phyloP scores from a whole-genome alignment of 305 asterid genomes.

The Fraxinus baroniana region DNA sequence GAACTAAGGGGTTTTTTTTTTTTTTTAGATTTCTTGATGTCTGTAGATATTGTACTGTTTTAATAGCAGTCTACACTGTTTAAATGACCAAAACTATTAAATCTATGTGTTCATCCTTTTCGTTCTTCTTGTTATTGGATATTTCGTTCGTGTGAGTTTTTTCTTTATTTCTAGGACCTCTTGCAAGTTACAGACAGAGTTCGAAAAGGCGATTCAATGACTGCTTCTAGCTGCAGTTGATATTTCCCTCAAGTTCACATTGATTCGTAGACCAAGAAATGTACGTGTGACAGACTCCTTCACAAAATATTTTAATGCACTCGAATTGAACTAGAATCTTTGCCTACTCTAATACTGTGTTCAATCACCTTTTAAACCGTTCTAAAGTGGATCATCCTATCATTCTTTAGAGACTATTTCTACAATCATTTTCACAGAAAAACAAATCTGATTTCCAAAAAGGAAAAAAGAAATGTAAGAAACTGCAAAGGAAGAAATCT shows the following conservation, averaged over 20 bases:
- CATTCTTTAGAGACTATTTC: background rate
- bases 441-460: background rate
- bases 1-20: background rate
- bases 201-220: background rate
- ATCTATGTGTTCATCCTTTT: background rate
- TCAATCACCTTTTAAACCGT: background rate
- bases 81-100: background rate
- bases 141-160: background rate
- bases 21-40: background rate
- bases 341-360: background rate
- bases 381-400: background rate
- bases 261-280: background rate
- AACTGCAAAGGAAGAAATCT: background rate
- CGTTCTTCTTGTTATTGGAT: background rate
- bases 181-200: background rate
- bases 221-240: background rate
- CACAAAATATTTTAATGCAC: background rate
- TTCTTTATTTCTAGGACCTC: background rate
- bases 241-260: background rate
- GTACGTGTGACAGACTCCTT: background rate
- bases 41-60: conserved; percentile 15
- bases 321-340: background rate
- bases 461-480: background rate
- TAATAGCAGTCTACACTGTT: conserved; percentile 4
- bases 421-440: background rate